Evolutionary conservation across 768 basidiomycete species (phyloP), one percentile per base, ranked within the genome.

Genomic region (Hypholoma fasciculare): DNA sequence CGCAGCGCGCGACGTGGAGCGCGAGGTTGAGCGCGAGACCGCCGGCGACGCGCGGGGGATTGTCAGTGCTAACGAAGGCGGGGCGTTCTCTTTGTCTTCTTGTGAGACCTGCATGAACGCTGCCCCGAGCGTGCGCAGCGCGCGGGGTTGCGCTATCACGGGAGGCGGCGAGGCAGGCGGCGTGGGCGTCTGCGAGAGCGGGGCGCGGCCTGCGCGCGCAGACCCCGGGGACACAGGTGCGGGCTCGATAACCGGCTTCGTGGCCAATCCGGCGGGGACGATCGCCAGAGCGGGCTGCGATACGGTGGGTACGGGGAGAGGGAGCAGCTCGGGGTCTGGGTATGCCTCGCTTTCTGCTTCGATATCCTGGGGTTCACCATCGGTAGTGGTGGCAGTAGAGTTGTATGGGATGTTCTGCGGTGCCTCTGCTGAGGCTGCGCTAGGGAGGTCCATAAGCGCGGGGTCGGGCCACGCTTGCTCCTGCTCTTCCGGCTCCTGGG

Each of bases 121-220:
- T n/a, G n/a, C n/a, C n/a, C n/a, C n/a, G n/a, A 20, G 49, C 64
- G 8, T 54, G 49, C 11, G 42, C 56, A 13, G 30, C 7, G 50
- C 50, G 38, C 20, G 20, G 9, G 36, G 38, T 5, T 36, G 58
- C 58, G 44, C 23, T 23, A 23, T 23, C 23, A 44, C 40, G 49
- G 67, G 63, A 7, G 73, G 77, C 1, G 78, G 78, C 8, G 78
- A 80, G 5, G 75, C 77, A 1, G 78, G 78, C 1, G 78, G 78
- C 3, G 78, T 80, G 7, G 78, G 78, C 12, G 69, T 78, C 55
- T 80, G 78, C 3, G 65, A 65, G 19, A 49, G 38, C 36, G 53
- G 49, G 49, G 11, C 50, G 36, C 16, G 34, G 36, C 23, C 23
- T 19, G 38, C 16, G 36, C 2, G 50, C 19, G 38, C 37, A 23